These are phyloP conservation scores for Lactarius sanguifluus DNA, from an alignment of 768 basidiomycete species.

Conservation along the genomic window DNA sequence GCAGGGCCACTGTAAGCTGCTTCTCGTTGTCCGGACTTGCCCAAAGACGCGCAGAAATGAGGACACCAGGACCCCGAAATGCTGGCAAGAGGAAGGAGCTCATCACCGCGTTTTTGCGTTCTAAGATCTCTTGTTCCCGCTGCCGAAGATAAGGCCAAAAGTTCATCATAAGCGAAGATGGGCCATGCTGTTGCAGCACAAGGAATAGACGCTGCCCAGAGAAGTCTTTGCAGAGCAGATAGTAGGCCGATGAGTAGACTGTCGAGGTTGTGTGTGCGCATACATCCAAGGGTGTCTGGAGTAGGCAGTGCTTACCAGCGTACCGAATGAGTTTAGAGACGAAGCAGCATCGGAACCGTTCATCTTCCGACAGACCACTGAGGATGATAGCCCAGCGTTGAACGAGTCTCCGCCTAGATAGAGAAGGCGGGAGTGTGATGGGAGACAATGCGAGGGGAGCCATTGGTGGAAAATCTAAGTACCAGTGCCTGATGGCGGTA, in stretches of 20 bases:
- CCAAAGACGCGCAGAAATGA: conserved; percentile 54
- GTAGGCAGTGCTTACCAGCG: conserved; percentile 46
- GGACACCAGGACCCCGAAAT: conserved; percentile 35
- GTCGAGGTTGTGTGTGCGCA: conserved; percentile 14
- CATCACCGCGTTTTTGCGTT: conserved; percentile 43
- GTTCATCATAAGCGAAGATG: conserved; percentile 50
- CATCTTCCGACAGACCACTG: conserved; percentile 45
- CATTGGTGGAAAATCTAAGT: conserved; percentile 41
- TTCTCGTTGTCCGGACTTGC: conserved; percentile 55
- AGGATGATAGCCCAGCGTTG: conserved; percentile 54
- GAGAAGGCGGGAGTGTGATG: conserved; percentile 57
- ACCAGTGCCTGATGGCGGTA: conserved; percentile 28
- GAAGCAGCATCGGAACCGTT: conserved; percentile 47
- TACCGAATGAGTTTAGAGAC: conserved; percentile 65
- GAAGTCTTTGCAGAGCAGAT: conserved; percentile 48
- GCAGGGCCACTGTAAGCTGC: conserved; percentile 55
- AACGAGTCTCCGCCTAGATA: conserved; percentile 58
- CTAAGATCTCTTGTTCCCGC: conserved; percentile 46
- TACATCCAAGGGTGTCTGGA: not conserved
- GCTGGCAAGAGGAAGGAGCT: conserved; percentile 51
- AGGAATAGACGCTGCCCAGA: conserved; percentile 49
- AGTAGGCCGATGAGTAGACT: conserved; percentile 65
- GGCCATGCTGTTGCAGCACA: conserved; percentile 39
- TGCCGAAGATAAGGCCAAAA: conserved; percentile 70
- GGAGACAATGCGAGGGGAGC: conserved; percentile 35